Conservation (phyloP, 495 filamentous ascomycete genomes). For the Neurospora sp. region DNA sequence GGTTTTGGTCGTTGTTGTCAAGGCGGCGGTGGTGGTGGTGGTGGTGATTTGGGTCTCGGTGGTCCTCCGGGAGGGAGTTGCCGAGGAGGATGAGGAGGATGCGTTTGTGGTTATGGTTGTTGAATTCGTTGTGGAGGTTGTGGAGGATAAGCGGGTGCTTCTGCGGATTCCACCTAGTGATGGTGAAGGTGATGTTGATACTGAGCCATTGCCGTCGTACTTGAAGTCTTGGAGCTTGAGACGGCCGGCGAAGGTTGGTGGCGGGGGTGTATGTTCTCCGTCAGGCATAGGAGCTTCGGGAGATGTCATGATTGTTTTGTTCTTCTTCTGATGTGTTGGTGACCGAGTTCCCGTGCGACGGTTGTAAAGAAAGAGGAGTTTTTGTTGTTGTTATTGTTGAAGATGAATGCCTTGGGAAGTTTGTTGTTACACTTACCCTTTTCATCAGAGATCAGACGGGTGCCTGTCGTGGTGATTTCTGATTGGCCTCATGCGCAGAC, state of each 20-base stretch:
- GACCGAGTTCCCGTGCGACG: background rate
- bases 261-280: conserved; percentile 5
- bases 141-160: conserved; percentile 23
- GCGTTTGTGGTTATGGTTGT: conserved; percentile 5
- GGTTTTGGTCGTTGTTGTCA: conserved; percentile 3
- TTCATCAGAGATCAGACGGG: background rate
- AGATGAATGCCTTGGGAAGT: background rate
- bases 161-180: conserved; percentile 5
- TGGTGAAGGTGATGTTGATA: background rate
- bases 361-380: background rate
- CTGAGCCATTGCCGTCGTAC: conserved; percentile 12
- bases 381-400: background rate
- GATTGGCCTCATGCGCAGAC: background rate
- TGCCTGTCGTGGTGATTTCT: background rate
- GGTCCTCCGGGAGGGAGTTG: conserved; percentile 1
- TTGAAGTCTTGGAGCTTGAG: conserved; percentile 40
- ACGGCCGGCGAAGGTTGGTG: conserved; percentile 44
- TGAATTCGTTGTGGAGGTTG: conserved; percentile 16
- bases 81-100: background rate
- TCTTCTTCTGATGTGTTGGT: background rate
- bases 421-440: background rate
- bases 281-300: background rate
- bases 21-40: background rate
- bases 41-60: background rate
- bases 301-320: background rate